Evolutionary conservation across 129 eudicot species (phyloP).

Genomic region (Sambucus nigra): DNA sequence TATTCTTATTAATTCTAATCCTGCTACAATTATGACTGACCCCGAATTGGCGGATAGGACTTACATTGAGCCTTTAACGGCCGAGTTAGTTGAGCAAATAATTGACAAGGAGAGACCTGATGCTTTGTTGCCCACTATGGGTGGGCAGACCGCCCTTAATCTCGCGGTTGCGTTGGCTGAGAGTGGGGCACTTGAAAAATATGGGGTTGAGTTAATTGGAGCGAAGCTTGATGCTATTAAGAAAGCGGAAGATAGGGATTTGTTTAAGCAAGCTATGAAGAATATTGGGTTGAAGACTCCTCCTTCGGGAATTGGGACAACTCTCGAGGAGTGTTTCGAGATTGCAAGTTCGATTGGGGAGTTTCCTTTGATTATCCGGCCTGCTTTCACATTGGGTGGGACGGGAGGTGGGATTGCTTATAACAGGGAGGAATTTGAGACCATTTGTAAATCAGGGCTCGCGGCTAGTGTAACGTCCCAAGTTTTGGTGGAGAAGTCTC

Average conservation of each 20-base stretch:
- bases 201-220: constrained; percentile 84
- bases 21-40: constrained; percentile 98
- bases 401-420: constrained; percentile 97
- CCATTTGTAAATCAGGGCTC: constrained; percentile 85
- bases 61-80: constrained; percentile 89
- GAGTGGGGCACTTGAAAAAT: constrained; percentile 69
- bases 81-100: constrained; percentile 79
- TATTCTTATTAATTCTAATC: constrained; percentile 44
- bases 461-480: constrained; percentile 90
- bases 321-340: constrained; percentile 68
- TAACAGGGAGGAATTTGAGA: constrained; percentile 83
- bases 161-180: constrained; percentile 95
- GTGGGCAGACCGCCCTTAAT: constrained; percentile 94
- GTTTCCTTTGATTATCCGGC: constrained; percentile 86
- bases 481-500: constrained; percentile 88
- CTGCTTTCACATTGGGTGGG: constrained; percentile 93
- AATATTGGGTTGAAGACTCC: constrained; percentile 86
- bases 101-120: constrained; percentile 84
- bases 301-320: constrained; percentile 86
- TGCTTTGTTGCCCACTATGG: constrained; percentile 92
- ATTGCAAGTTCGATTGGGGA: constrained; percentile 75
- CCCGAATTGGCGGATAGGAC: constrained; percentile 94
- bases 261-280: constrained; percentile 90
- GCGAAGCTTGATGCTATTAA: constrained; percentile 92
- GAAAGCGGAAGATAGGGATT: constrained; percentile 94